Evolutionary conservation across 768 basidiomycete genomes (phyloP), one percentile per base, ranked within the genome.

Genomic region (Boletus tomentosulus): DNA sequence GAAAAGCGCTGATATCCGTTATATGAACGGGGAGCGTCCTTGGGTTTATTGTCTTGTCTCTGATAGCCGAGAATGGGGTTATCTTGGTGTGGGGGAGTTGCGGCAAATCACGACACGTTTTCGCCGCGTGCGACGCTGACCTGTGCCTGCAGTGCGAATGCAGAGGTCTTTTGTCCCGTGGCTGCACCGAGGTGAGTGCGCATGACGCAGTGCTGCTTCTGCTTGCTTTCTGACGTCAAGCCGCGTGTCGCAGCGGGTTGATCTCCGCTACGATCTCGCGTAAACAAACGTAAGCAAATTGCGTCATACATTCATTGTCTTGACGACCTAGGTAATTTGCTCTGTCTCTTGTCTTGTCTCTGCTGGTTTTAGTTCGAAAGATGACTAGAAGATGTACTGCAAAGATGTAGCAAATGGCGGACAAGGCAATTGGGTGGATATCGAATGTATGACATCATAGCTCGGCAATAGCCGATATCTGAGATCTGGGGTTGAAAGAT

Each of bases 141-240:
- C 33, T 46, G 44, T 51, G 31, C 34, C 33, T 57, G 51, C 74
- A 90, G 88, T 68, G 75, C 79, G 1, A 73, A 78, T 15, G 92
- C 91, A 16, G 92, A 96, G 68, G 94, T 97, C 25, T 96, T 95
- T 71, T 76, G 83, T 56, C 92, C 94, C 46, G 74, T 92, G 55
- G 79, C 86, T 34, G 88, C 89, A n/a, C 92, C 93, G 22, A 91
- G 89, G 89, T 89, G 60, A 62, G 81, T 66, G 48, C 6, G 6
- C 30, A 64, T 66, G 63, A 69, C 66, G 66, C 64, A 58, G 24
- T 19, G 46, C 31, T 42, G 39, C 48, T 19, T 47, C 22, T 44
- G 46, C 34, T 41, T 45, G 50, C 53, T 60, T 35, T 57, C 60
- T 64, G 62, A 65, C 66, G 69, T 73, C 69, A 67, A 35, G 19